Base-by-base conservation (phyloP, 163 green algal genomes). In the Volvox carteri region DNA sequence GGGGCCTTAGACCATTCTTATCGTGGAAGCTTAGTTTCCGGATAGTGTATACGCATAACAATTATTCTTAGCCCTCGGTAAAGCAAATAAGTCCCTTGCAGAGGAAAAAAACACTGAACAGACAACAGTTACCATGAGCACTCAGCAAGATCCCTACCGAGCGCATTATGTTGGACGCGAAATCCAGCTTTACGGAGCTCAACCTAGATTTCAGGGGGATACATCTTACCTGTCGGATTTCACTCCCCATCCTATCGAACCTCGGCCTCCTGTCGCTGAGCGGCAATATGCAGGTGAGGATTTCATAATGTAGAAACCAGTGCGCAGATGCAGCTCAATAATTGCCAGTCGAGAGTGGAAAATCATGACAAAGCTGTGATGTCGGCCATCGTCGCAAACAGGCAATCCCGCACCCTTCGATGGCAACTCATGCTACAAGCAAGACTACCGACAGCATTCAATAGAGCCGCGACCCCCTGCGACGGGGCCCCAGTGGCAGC, bases 161-260 rank as follows among this genome's bases (percentile, higher is more conserved):
- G 33, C 46, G 6, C 67, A 85, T 4, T 91, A 42, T 33, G 46
- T 79, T 39, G 87, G 87, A 23, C 68, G 87, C 4, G 78, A 91
- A 44, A 85, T 91, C 9, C 37, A 37, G 23, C 70, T 91, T 2
- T 80, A 88, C 68, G 87, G 70, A 48, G 50, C 37, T 23, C 44
- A 90, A 12, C 58, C 72, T 6, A 21, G 1, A 2, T 92, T 92
- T 78, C 76, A 85, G 19, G 84, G 84, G 1, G 56, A 39, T 4
- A 84, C 89, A 2, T 89, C 68, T 23, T 88, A 88, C 37, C 60
- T 73, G 14, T 30, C 48, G 58, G 88, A 92, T 68, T 94, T 86
- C 56, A 42, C 60, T 1, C 35, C 79, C 19, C 85, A 94, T 46
- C 79, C 67, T 11, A 33, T 90, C n/a, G 68, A 90, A n/a, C 42